A percentile compares a stretch with the other conserved stretches of the same genome.
Conservation (phyloP, 1,139 yeast genomes). For the Candida sanyaensis region DNA sequence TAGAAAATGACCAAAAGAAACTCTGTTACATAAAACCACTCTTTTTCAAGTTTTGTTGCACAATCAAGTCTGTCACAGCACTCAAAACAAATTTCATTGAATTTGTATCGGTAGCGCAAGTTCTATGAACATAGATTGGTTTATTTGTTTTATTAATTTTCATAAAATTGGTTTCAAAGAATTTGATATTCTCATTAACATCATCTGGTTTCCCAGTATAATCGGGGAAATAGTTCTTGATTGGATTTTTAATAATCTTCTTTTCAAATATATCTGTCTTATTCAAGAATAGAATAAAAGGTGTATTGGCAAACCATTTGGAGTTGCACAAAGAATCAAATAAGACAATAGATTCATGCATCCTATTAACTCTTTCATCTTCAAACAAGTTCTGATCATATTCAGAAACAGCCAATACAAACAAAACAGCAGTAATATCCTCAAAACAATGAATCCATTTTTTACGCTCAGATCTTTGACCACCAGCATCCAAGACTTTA, state of each 20-base stretch:
- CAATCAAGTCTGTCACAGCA: slow-evolving; percentile 90
- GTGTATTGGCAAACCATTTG: slow-evolving; percentile 81
- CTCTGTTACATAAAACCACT: slow-evolving; percentile 70
- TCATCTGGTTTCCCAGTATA: slow-evolving; percentile 63
- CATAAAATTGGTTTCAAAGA: slow-evolving; percentile 66
- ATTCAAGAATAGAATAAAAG: slow-evolving; percentile 85
- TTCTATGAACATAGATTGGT: slow-evolving; percentile 85
- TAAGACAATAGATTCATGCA: slow-evolving; percentile 85
- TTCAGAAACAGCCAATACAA: slow-evolving; percentile 91
- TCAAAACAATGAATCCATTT: slow-evolving; percentile 98
- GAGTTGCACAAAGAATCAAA: slow-evolving; percentile 88
- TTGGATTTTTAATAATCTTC: slow-evolving; percentile 66
- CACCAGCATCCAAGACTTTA: slow-evolving; percentile 93
- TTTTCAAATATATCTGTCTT: slow-evolving; percentile 80
- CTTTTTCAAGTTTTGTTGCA: slow-evolving; percentile 77
- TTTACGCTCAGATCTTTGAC: slow-evolving; percentile 89
- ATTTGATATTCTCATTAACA: slow-evolving; percentile 64
- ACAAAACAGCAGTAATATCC: slow-evolving; percentile 83
- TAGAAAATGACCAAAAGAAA: not conserved
- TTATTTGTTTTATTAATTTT: slow-evolving; percentile 64
- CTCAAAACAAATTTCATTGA: slow-evolving; percentile 87
- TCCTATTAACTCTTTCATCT: slow-evolving; percentile 84
- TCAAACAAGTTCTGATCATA: slow-evolving; percentile 92
- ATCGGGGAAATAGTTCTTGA: slow-evolving; percentile 72
- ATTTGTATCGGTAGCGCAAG: slow-evolving; percentile 93